Evolutionary conservation across 2,329 filamentous ascomycete species (phyloP), one percentile per base, ranked within the genome.

Genomic region (Penicillium sp.): DNA sequence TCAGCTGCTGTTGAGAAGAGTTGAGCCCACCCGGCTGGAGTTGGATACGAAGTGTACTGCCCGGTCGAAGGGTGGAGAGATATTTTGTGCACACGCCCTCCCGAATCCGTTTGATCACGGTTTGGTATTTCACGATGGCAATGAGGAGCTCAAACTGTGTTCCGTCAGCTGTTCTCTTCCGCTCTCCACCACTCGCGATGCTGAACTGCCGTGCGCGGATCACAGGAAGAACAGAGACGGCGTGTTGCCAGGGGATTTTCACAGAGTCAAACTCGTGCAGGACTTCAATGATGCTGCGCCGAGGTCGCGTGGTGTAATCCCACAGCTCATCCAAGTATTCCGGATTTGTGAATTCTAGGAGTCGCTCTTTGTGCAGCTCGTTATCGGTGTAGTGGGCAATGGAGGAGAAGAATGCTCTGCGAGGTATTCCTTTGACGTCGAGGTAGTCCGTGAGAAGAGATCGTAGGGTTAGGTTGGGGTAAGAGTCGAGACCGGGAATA

Each of bases 121-220:
- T 96, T 56, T 86, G 85, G 71, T 96, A 97, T 68, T 93, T 91
- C 53, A 99, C 92, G 49, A 97, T 87, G 0, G 94, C 92, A 34
- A 92, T 83, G 3, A 96, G 76, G 3, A 97, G 78, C 48, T 96
- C 87, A 18, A 95, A 76, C 12, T 75, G 74, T 1, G 81, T 81
- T 7, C 74, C 68, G 24, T 71, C 65, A 1, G 62, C 39, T 3
- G 64, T 64, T 27, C 52, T 59, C 58, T 77, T 78, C 45, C 78
- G 56, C 58, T 70, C 59, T 49, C 85, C 86, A 6, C 88, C 87
- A 57, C 89, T 94, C 27, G 91, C 90, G 54, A 97, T 92, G 70
- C 92, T 97, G 68, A 96, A 99, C 62, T 96, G 89, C 5, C 94
- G 83, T n/a, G 87, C 88, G n/a, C 91, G 86, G 40, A 97, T 87